phyloP scores from a whole-genome alignment of 257 asterid genomes.

The Gardenia jasminoides region DNA sequence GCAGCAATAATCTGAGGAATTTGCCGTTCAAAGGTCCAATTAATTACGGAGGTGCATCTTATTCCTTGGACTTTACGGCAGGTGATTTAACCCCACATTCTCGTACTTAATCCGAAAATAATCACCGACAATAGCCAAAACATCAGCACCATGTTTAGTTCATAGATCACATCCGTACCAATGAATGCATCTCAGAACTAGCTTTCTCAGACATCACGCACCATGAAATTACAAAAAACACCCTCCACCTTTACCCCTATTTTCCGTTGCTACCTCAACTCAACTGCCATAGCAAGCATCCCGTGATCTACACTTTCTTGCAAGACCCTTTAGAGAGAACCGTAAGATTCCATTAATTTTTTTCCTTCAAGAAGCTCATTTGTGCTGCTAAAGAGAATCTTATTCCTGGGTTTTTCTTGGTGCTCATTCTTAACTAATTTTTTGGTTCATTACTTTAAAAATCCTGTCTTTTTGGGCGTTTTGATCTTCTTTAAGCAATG shows the following conservation, averaged over 20 bases:
- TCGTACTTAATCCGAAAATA: too few species aligned
- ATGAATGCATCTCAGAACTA: conserved; percentile 9
- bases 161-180: conserved; percentile 42
- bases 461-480: not conserved
- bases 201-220: not conserved
- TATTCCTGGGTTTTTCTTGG: conserved; percentile 7
- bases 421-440: not conserved
- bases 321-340: conserved; percentile 17
- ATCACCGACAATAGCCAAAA: not conserved
- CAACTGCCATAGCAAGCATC: conserved; percentile 10
- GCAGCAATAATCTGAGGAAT: too few species aligned
- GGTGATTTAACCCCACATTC: too few species aligned
- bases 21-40: too few species aligned
- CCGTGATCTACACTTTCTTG: not conserved
- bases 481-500: not conserved
- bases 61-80: too few species aligned
- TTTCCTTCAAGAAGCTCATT: conserved; percentile 19
- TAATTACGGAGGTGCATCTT: too few species aligned
- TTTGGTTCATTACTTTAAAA: not conserved
- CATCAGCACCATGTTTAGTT: conserved; percentile 25
- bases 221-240: conserved; percentile 19
- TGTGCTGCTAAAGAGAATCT: not conserved
- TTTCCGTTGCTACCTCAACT: conserved; percentile 18
- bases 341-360: conserved; percentile 31
- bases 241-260: conserved; percentile 28